Base-by-base conservation (phyloP, 345 rosid species). In the Lepidium didymum region DNA sequence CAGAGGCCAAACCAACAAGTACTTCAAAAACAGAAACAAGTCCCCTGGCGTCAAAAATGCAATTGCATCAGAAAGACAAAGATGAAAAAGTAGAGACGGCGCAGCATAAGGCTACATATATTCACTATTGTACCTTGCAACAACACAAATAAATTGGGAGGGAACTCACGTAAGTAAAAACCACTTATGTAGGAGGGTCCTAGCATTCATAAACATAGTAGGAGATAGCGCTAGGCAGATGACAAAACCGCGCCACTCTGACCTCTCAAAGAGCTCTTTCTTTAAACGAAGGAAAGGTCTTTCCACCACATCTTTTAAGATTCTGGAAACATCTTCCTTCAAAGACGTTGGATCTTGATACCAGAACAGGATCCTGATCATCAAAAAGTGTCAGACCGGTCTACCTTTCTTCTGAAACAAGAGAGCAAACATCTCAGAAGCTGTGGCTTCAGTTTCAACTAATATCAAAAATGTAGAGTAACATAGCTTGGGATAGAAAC, bases 271-370 rank as follows among this genome's bases (percentile, higher is more conserved):
- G 72, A 87, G 80, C 71, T 84, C 89, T 56, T 80, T 79, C 46
- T 66, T 70, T 72, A 78, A 59, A 78, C 81, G 81, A 68, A 89
- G 82, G 79, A 86, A 86, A 80, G 96, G 97, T 75, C 90, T 86
- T 38, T 76, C 75, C 38, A 65, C 53, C 31, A 61, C 64, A 58
- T 77, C 83, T 78, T 78, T 79, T 81, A 89, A 78, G 58, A 91
- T 78, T 67, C 76, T 50, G 10, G 86, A 84, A 77, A 91, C 53
- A 62, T 84, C 87, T 68, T 78, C 75, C 75, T 83, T 82, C 65
- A 91, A 69, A 58, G 77, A 71, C 70, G 76, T 31, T 2, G 94
- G 96, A 58, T 91, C 85, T 27, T 83, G 82, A 72, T 84, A 83
- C 94, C 94, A 91, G 73, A 83, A 71, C 12, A 85, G 55, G 79